Conservation (phyloP, 1,139 yeast species). For the Candida freyschussii region DNA sequence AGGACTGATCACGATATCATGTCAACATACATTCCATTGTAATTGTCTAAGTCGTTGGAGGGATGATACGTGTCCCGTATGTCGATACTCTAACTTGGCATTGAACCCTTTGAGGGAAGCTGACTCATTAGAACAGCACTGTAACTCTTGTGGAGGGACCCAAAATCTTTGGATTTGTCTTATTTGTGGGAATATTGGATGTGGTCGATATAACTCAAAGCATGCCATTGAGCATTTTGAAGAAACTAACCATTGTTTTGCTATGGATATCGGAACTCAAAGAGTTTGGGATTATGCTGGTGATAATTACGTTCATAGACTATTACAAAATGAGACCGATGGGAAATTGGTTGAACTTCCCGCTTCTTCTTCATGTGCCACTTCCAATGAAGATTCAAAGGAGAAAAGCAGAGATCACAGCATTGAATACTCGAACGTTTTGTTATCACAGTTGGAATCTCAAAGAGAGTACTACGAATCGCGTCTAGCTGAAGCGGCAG, state of each 20-base stretch:
- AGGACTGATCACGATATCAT: constrained; percentile 82
- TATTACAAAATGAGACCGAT: constrained; percentile 79
- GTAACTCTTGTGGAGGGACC: constrained; percentile 51
- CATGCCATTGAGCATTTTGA: constrained; percentile 85
- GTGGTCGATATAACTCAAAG: constrained; percentile 84
- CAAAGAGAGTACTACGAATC: constrained; percentile 82
- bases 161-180: constrained; percentile 87
- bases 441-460: constrained; percentile 80
- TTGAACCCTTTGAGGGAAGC: constrained; percentile 16
- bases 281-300: constrained; percentile 96
- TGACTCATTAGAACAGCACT: constrained; percentile 29
- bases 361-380: constrained; percentile 15
- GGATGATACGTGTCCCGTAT: constrained; percentile 89
- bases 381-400: constrained; percentile 16
- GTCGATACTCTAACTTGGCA: constrained; percentile 61
- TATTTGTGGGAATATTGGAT: constrained; percentile 84
- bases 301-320: constrained; percentile 83
- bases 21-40: constrained; percentile 93
- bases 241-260: constrained; percentile 79
- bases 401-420: constrained; percentile 51
- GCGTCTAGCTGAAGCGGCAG: constrained; percentile 43
- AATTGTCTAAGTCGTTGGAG: constrained; percentile 86
- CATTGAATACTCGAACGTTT: constrained; percentile 72
- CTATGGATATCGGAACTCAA: constrained; percentile 82
- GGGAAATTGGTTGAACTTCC: constrained; percentile 77